Evolutionary conservation across 176 grass and related monocot genomes (phyloP).

Genomic region (Oryza longistaminata): DNA sequence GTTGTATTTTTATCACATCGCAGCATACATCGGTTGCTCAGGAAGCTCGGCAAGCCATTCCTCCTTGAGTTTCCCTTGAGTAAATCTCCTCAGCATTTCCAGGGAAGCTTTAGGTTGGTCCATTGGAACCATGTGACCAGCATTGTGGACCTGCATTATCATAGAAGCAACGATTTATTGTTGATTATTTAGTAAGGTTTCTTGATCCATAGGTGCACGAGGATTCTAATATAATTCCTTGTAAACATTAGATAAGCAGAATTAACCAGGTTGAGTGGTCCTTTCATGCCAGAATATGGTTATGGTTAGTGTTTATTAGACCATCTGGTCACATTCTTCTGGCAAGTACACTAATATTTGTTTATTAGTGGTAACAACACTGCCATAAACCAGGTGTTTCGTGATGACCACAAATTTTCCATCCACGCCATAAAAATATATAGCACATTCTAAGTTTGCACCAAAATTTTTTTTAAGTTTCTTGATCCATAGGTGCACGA

Average conservation of each 20-base stretch:
- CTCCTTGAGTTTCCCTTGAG: slow-evolving; percentile 56
- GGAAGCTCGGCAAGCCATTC: neutral
- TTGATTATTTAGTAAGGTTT: neutral
- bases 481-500: neutral
- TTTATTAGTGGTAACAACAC: neutral
- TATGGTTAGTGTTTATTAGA: neutral
- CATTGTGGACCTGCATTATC: slow-evolving; percentile 73
- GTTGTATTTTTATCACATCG: slow-evolving; percentile 36
- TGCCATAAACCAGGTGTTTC: neutral
- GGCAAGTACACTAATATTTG: neutral
- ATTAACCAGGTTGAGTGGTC: neutral
- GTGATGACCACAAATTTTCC: neutral
- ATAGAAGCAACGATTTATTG: neutral
- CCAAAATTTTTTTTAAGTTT: neutral
- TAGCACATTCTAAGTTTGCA: neutral
- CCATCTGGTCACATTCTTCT: neutral
- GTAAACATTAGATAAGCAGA: slow-evolving; percentile 7
- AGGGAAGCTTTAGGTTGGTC: slow-evolving; percentile 83
- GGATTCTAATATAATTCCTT: neutral
- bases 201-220: neutral
- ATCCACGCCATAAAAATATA: neutral
- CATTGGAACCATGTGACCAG: slow-evolving; percentile 98
- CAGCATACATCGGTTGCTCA: neutral
- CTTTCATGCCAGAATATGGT: neutral
- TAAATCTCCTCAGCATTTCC: slow-evolving; percentile 86